Percentiles rank a stretch among this genome's conserved stretches.
phyloP scores from a whole-genome alignment of 2,329 filamentous ascomycete genomes.

The Sphaerulina vaccinii region DNA sequence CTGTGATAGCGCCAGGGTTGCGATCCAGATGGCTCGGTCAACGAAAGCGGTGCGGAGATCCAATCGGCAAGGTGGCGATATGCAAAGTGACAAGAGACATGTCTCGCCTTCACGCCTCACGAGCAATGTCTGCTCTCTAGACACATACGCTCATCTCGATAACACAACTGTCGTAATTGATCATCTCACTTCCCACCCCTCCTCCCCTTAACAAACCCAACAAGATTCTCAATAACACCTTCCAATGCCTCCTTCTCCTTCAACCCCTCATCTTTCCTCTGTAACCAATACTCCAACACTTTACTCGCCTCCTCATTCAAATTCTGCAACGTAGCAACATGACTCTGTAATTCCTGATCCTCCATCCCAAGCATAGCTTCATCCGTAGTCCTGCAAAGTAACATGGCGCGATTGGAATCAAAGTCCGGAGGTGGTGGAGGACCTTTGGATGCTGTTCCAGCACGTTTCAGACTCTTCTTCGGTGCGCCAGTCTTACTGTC shows the following conservation, averaged over 20 bases:
- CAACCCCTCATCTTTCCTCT: conserved; percentile 78
- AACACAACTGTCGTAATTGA: not conserved
- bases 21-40: too few relatives aligned
- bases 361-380: conserved; percentile 79
- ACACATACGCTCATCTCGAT: not conserved
- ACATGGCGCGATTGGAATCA: conserved; percentile 73
- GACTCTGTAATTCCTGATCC: conserved; percentile 69
- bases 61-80: too few relatives aligned
- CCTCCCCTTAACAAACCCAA: conserved; percentile 67
- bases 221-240: conserved; percentile 93
- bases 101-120: too few relatives aligned
- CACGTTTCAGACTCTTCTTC: conserved; percentile 27
- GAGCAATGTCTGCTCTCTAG: not conserved
- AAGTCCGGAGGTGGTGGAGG: conserved; percentile 70
- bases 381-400: conserved; percentile 79
- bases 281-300: conserved; percentile 84
- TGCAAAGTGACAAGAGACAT: too few relatives aligned
- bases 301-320: conserved; percentile 71
- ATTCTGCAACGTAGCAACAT: conserved; percentile 67
- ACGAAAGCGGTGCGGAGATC: too few relatives aligned
- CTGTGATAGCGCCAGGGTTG: too few relatives aligned
- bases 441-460: conserved; percentile 50
- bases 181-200: conserved; percentile 37
- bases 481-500: conserved; percentile 33
- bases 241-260: conserved; percentile 93